Evolutionary conservation across 768 basidiomycete species (phyloP).

Genomic region (Mycena epipterygia): DNA sequence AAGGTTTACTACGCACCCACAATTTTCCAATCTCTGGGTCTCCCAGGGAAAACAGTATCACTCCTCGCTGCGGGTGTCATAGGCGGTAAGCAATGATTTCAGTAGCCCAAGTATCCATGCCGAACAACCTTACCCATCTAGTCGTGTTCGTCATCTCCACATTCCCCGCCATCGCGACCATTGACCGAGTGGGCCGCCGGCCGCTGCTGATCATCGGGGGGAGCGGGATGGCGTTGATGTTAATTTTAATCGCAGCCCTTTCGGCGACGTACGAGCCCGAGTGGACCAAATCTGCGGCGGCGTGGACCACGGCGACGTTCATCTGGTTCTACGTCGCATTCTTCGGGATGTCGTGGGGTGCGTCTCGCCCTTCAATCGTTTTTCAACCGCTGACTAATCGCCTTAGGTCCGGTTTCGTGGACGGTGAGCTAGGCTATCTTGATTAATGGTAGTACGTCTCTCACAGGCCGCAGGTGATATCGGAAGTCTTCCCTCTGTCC

Average conservation of each 20-base stretch:
- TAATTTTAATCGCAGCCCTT: constrained; percentile 36
- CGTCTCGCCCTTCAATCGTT: constrained; percentile 23
- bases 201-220: constrained; percentile 56
- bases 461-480: constrained; percentile 41
- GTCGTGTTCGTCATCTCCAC: constrained; percentile 33
- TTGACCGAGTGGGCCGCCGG: constrained; percentile 55
- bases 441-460: neutral
- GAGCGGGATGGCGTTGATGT: constrained; percentile 44
- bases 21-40: constrained; percentile 57
- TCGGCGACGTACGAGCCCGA: constrained; percentile 37
- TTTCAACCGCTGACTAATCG: constrained; percentile 9
- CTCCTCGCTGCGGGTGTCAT: constrained; percentile 57
- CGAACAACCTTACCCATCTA: neutral
- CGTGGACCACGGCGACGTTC: constrained; percentile 49
- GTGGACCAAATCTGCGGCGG: constrained; percentile 41
- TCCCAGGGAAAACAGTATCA: constrained; percentile 55
- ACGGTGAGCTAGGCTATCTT: constrained; percentile 32
- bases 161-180: constrained; percentile 23
- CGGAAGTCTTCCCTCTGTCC: constrained; percentile 58
- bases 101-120: neutral
- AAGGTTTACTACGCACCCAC: constrained; percentile 39
- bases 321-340: constrained; percentile 57
- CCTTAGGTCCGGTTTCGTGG: constrained; percentile 35
- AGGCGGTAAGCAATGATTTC: constrained; percentile 42
- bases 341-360: constrained; percentile 49